Base-by-base conservation (phyloP, 345 rosid genomes). In the Citrus trifoliata region DNA sequence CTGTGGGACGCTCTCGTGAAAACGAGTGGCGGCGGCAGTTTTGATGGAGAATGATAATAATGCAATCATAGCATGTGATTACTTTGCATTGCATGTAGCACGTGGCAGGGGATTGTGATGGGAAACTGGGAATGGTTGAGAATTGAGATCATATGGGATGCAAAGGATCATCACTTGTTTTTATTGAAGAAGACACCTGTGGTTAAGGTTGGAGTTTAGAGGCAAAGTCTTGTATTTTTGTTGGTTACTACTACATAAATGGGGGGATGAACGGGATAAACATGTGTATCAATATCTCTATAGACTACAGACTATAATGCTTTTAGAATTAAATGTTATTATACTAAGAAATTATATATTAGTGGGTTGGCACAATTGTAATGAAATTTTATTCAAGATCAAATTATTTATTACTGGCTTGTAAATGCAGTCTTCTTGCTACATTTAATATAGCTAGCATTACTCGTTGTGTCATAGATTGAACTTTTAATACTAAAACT, bases 1-100 rank as follows among this genome's bases (percentile, higher is more conserved):
- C 85, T 93, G 28, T 94, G 99, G 99, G 81, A 67, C 67, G 65
- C 82, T 70, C 87, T 94, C 14, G 74, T 82, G 62, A 88, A 83
- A 80, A 73, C 75, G 1, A 75, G 83, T 4, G 78, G 86, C 6
- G 33, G 73, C 12, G 33, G 76, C 65, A 70, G 70, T 61, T 46
- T 27, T 4, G 80, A 79, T 10, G 35, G 10, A 28, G 46, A 70
- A 18, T 62, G 58, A 46, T 13, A 46, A 46, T 46, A 12, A 46
- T 46, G 51, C 0, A 3, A 13, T 13, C 51, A 3, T 46, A 3
- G 51, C 60, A 27, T 21, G 76, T 38, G 6, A 48, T 19, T 59
- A 42, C 1, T 5, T 33, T 46, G 5, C 51, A 25, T 5, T 24
- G 10, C 3, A 33, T 5, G 2, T 14, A 3, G 32, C 63, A 82